phyloP scores from a whole-genome alignment of 23 red algal species.

The Pyropia yezoensis region DNA sequence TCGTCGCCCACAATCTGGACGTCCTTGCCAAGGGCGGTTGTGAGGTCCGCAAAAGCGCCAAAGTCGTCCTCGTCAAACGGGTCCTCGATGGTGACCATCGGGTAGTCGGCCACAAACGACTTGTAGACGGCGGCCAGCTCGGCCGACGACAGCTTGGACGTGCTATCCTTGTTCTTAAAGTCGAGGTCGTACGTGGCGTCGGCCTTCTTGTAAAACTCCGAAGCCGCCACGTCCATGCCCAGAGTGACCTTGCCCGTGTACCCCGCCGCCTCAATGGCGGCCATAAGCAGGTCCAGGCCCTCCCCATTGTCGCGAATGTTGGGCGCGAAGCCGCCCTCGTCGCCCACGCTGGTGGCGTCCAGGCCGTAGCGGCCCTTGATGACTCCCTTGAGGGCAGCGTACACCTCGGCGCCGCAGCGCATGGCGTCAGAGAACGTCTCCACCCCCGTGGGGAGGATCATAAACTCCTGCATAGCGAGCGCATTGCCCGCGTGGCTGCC shows the following conservation, averaged over 20 bases:
- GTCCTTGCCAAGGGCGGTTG: constrained; percentile 33
- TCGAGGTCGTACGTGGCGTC: constrained; percentile 81
- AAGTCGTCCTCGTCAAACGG: constrained; percentile 98
- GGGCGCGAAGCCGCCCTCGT: constrained; percentile 98
- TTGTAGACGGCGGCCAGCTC: constrained; percentile 79
- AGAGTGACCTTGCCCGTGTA: constrained; percentile 75
- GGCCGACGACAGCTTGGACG: constrained; percentile 18
- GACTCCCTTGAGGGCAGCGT: constrained; percentile 76
- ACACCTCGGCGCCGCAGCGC: constrained; percentile 86
- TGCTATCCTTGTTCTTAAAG: constrained; percentile 74
- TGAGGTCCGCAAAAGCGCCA: constrained; percentile 62
- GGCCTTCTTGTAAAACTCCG: constrained; percentile 80
- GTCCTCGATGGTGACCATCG: constrained; percentile 94
- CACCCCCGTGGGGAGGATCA: constrained; percentile 91
- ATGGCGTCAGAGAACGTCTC: constrained; percentile 68
- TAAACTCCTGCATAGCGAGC: constrained; percentile 98
- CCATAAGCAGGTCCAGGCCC: constrained; percentile 69
- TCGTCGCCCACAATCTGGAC: constrained; percentile 96
- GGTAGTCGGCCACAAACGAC: constrained; percentile 51
- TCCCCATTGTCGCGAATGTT: constrained; percentile 87
- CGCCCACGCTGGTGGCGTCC: constrained; percentile 90
- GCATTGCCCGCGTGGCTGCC: constrained; percentile 93
- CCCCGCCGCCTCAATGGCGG: constrained; percentile 86
- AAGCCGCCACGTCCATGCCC: constrained; percentile 87
- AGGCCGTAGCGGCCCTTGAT: constrained; percentile 91